Percentiles rank a stretch among this genome's conserved stretches.
phyloP scores from a whole-genome alignment of 108 stramenopile species.

The Pseudonitzschia pungens region DNA sequence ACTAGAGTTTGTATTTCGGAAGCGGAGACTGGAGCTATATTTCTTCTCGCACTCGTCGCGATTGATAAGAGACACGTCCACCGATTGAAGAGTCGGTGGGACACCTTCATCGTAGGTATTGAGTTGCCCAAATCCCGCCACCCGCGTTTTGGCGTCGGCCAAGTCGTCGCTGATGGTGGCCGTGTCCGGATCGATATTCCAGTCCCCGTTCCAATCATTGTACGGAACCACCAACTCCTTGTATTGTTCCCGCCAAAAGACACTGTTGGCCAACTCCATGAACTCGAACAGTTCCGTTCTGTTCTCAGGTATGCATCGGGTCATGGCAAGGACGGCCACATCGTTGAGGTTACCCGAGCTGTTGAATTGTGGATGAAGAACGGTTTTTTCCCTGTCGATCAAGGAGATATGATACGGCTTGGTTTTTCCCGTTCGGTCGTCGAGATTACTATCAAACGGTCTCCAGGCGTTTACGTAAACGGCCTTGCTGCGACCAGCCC shows the following conservation, averaged over 20 bases:
- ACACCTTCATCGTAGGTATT: not conserved
- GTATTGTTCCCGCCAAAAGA: slow-evolving; percentile 1
- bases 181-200: not conserved
- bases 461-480: slow-evolving; percentile 35
- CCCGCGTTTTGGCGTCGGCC: slow-evolving; percentile 1
- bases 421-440: not conserved
- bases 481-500: slow-evolving; percentile 22
- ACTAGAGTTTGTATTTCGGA: too few species aligned
- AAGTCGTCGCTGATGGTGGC: not conserved
- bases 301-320: slow-evolving; percentile 19
- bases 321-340: slow-evolving; percentile 33
- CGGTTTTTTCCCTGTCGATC: not conserved
- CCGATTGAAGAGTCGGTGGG: not conserved
- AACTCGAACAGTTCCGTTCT: not conserved
- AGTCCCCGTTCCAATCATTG: not conserved
- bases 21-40: not conserved
- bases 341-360: slow-evolving; percentile 29
- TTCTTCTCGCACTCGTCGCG: slow-evolving; percentile 9
- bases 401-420: slow-evolving; percentile 24
- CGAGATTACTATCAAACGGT: slow-evolving; percentile 23
- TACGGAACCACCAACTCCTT: not conserved
- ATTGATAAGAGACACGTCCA: not conserved
- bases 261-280: slow-evolving; percentile 29
- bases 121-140: slow-evolving; percentile 4
- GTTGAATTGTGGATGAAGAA: slow-evolving; percentile 24